Conservation (phyloP, 805 yeast species). For the Pichia gijzeniarum region DNA sequence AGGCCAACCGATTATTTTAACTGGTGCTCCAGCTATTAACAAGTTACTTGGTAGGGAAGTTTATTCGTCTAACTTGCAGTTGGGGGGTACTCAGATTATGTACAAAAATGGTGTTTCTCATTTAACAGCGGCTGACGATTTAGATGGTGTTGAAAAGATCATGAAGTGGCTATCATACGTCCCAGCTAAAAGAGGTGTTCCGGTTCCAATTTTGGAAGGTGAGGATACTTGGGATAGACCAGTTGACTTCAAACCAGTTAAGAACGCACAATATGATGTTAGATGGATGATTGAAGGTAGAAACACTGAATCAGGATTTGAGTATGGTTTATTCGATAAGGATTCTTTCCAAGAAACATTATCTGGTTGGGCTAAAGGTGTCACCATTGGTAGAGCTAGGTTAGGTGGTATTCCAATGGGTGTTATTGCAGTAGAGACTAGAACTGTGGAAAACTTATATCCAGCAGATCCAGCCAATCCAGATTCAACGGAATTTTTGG, state of each 20-base stretch:
- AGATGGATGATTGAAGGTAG: conserved; percentile 93
- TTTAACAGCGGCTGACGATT: conserved; percentile 91
- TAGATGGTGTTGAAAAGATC: conserved; percentile 92
- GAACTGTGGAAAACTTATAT: conserved; percentile 77
- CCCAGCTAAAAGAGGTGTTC: conserved; percentile 84
- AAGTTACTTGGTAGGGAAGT: conserved; percentile 96
- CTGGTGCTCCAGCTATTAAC: conserved; percentile 99
- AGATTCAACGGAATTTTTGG: conserved; percentile 76
- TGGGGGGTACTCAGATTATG: conserved; percentile 99
- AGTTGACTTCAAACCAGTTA: conserved; percentile 70
- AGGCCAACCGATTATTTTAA: conserved; percentile 96
- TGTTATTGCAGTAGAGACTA: conserved; percentile 93
- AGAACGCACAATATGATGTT: conserved; percentile 76
- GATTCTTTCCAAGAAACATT: conserved; percentile 93
- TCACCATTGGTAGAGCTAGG: conserved; percentile 97
- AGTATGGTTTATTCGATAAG: conserved; percentile 85
- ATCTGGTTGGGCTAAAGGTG: conserved; percentile 98
- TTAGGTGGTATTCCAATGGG: conserved; percentile 99
- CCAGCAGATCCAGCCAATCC: conserved; percentile 99
- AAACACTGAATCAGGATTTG: conserved; percentile 63
- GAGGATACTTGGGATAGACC: conserved; percentile 93
- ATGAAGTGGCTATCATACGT: conserved; percentile 93
- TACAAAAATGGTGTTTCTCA: conserved; percentile 98
- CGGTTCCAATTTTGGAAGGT: conserved; percentile 81
- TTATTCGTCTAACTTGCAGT: conserved; percentile 91